phyloP scores from a whole-genome alignment of 2,329 filamentous ascomycete species.

The Magnaporthales sp. region DNA sequence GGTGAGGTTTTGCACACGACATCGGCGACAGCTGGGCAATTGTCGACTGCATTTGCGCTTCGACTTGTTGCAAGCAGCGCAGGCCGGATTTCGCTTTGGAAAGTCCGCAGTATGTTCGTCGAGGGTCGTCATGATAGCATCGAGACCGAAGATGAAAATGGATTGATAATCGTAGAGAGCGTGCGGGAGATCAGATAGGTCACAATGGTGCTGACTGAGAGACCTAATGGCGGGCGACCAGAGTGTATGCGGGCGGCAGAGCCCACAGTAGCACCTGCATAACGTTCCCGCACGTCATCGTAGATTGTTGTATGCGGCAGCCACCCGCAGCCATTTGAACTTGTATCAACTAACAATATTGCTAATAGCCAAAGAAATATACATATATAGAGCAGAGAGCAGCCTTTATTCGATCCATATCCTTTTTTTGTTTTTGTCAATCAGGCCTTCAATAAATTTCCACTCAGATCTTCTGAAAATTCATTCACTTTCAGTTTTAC shows the following conservation, averaged over 20 bases:
- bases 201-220: background rate
- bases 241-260: background rate
- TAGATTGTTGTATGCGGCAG: no score
- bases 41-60: conserved; percentile 16
- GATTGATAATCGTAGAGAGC: background rate
- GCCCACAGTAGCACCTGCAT: no score
- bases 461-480: background rate
- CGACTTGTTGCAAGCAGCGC: conserved; percentile 12
- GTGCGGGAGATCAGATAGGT: background rate
- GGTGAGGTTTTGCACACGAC: conserved; percentile 9
- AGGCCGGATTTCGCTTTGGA: conserved; percentile 11
- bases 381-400: no score
- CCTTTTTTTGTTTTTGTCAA: background rate
- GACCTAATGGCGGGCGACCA: background rate
- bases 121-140: background rate
- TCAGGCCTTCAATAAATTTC: background rate
- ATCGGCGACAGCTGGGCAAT: conserved; percentile 15
- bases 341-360: no score
- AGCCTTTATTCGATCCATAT: no score
- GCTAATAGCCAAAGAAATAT: no score
- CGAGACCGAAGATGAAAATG: background rate
- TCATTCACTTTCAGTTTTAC: background rate
- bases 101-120: background rate
- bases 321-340: no score
- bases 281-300: no score